Base-by-base conservation (phyloP, 345 rosid species). In the Trapa bicornis region DNA sequence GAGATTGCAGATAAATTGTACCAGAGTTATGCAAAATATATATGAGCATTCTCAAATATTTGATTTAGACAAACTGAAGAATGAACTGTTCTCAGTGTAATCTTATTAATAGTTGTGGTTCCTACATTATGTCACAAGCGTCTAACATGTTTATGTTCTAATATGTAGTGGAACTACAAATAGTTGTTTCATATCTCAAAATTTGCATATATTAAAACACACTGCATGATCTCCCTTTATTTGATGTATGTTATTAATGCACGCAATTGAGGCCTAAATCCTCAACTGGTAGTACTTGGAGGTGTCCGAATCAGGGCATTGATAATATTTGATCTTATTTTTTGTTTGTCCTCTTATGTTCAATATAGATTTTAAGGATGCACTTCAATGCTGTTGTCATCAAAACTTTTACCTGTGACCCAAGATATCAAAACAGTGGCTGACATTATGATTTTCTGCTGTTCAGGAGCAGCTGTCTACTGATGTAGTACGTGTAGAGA, bases 401-500 rank as follows among this genome's bases (percentile, higher is more conserved):
- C 12, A 58, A 41, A 41, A 3, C 47, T 65, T 37, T 22, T 37
- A 7, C 41, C 41, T 50, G 35, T 47, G 6, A 33, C 50, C 14
- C 13, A 29, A 35, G 15, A 64, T 41, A 64, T 22, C 35, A 32
- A 22, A 22, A 32, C 11, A 13, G 15, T 0, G 32, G 0, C 45
- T 65, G 67, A 65, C 22, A 35, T n/a, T 2, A 16, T 10, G 32
- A 65, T 65, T 65, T 41, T 47, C 10, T 41, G 45, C 10, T 71
- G 32, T 77, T 75, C 82, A 91, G 96, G 99, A 91, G 62, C 97
- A 95, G 71, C 82, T 95, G 80, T 85, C 96, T 16, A 80, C 77
- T 70, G 99, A 95, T 82, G 75, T 89, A 35, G 81, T 78, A 65
- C 84, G 97, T 78, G 97, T 91, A 68, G 88, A 95, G 83, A 82